Evolutionary conservation across 257 asterid genomes (phyloP), one percentile per base, ranked within the genome.

Genomic region (Ophiorrhiza pumila): DNA sequence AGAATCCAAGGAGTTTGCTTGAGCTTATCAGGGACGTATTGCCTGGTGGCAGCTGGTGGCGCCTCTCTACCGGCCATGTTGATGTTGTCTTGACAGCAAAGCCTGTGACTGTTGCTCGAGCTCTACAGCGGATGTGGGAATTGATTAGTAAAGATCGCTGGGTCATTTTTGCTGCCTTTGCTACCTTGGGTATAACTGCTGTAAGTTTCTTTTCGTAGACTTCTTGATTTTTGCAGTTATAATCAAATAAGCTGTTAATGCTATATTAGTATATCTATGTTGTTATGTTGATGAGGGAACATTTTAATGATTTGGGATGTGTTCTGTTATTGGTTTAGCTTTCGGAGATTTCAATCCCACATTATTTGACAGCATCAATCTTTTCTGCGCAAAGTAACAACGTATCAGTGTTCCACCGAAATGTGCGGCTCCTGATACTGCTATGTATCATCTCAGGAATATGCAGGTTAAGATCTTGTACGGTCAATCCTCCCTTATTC

Each of bases 41-140:
- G 62, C 97, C 99, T 15, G 98, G 97, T 43, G 99, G 99, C 55
- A 85, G 84, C 41, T 94, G 97, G 97, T 91, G 98, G 99, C 80
- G 84, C 81, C 88, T 93, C 58, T 80, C 96, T 10, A 52, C 75
- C 20, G 96, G 85, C 59, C 87, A 77, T 66, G 76, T 82, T 25
- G 91, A 77, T 22, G 83, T 77, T 68, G 87, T 70, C n/a, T 35
- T 80, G 64, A 69, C 80, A 18, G 91, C 99, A 25, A 88, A 90
- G 82, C 98, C 99, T 47, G 96, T 90, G n/a, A 94, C 98, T 64
- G 96, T 94, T 45, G 45, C 83, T 0, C 82, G 88, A 76, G 99
- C 97, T 41, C 90, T 94, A 27, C 74, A 43, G 32, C 83, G 85
- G 86, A 92, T 94, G 96, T 90, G 99, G 99, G 96, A 86, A 45